Conservation (phyloP, 306 rosid species). For the Fagus sylvatica region DNA sequence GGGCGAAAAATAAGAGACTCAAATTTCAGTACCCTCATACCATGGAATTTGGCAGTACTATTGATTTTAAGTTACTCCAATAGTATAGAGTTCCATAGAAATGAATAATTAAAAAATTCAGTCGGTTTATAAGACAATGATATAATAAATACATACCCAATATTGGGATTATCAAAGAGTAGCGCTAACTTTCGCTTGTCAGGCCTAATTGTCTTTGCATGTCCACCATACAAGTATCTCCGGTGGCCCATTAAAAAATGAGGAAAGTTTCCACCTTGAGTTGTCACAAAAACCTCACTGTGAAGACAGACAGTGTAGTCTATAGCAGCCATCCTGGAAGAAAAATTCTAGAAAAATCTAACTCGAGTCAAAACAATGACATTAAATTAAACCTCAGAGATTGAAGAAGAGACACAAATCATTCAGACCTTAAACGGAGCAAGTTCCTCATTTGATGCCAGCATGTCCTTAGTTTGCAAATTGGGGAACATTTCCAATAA, state of each 20-base stretch:
- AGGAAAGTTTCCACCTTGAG: conserved; percentile 99
- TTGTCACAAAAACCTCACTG: conserved; percentile 97
- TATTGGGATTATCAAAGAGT: conserved; percentile 81
- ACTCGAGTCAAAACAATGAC: conserved; percentile 43
- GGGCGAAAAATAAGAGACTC: neutral
- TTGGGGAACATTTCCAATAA: conserved; percentile 89
- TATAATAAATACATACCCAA: conserved; percentile 56
- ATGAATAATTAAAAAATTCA: neutral
- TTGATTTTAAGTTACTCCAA: neutral
- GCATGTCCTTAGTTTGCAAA: conserved; percentile 81
- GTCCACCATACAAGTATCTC: conserved; percentile 93
- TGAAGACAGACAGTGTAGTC: conserved; percentile 98
- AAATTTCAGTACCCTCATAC: neutral
- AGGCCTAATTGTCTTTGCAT: conserved; percentile 89
- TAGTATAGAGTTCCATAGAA: neutral
- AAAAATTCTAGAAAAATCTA: conserved; percentile 66
- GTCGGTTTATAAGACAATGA: neutral
- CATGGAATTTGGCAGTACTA: neutral
- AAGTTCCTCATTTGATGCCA: conserved; percentile 83
- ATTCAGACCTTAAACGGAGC: conserved; percentile 63
- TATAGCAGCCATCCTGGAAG: conserved; percentile 99
- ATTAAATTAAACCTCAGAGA: conserved; percentile 15
- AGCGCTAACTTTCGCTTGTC: conserved; percentile 92
- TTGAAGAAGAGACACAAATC: conserved; percentile 18
- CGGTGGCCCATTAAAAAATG: conserved; percentile 96